Evolutionary conservation across 306 rosid species (phyloP), one percentile per base, ranked within the genome.

Genomic region (Gillenia trifoliata): DNA sequence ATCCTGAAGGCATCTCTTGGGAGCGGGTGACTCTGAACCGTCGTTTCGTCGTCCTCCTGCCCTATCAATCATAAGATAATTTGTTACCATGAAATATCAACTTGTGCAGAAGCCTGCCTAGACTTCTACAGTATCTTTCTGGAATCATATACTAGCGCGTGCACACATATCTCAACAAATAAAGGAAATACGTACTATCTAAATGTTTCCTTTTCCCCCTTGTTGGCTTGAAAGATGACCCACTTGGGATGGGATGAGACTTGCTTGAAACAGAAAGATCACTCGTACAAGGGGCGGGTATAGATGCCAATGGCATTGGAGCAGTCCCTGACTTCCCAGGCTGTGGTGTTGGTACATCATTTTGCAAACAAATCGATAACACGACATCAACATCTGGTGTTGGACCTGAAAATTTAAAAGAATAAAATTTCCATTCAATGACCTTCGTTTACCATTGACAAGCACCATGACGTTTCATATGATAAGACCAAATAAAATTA

Each of bases 1-100:
- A 94, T 91, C 74, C 93, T 84, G 74, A 94, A 94, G 68, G 91
- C 97, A 78, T 94, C 98, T 66, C 85, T 86, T 16, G 97, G 97
- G 66, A 85, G 81, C 41, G 97, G 95, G 78, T 88, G 97, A 83
- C 98, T 94, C 75, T 91, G 97, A 25, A 94, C 92, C 20, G 65
- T 75, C 29, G 92, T 85, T 67, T 91, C 97, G 63, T 91, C 91
- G n/a, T 94, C 95, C n/a, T 87, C 93, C 82, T 85, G 88, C 65
- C 93, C 98, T 91, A 63, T 66, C 36, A 64, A 40, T 45, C 25
- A 78, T 20, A 52, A 57, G 28, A 56, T 8, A 66, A 20, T 57
- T 66, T 16, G 62, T 34, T 74, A 36, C 29, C n/a, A 36, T 9
- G 5, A 41, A 41, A 41, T 41, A 41, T 12, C 13, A 34, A 61